A percentile compares a stretch with the other conserved stretches of the same genome.
phyloP scores from a whole-genome alignment of 2,329 filamentous ascomycete species.

The Penicillium decumbens region DNA sequence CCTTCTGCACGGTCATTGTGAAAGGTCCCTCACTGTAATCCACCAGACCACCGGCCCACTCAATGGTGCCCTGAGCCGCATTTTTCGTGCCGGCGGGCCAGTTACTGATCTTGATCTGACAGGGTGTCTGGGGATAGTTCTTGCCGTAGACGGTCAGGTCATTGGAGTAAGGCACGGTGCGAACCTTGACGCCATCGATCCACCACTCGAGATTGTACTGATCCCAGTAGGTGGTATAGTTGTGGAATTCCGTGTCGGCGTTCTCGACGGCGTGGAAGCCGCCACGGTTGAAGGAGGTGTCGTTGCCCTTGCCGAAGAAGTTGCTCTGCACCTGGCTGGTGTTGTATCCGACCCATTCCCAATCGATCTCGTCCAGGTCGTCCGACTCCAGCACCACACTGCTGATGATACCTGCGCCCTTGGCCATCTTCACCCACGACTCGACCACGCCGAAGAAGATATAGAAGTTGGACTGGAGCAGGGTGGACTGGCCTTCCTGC shows the following conservation, averaged over 20 bases:
- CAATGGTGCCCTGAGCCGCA: constrained; percentile 47
- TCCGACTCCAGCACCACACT: constrained; percentile 79
- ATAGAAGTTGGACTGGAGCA: constrained; percentile 73
- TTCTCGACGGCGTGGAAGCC: constrained; percentile 64
- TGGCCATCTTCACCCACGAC: constrained; percentile 69
- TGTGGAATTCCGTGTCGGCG: constrained; percentile 51
- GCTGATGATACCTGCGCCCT: constrained; percentile 71
- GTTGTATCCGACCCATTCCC: constrained; percentile 47
- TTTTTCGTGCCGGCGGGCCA: constrained; percentile 59
- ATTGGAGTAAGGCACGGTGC: constrained; percentile 57
- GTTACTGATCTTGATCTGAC: constrained; percentile 64
- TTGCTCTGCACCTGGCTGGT: constrained; percentile 64
- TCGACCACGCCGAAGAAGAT: constrained; percentile 82
- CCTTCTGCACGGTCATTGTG: constrained; percentile 66
- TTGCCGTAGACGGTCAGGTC: constrained; percentile 47
- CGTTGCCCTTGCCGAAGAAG: constrained; percentile 91
- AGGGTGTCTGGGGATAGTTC: constrained; percentile 68
- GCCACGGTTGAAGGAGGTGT: constrained; percentile 70
- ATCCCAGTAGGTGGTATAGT: constrained; percentile 61
- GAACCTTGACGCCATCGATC: constrained; percentile 58
- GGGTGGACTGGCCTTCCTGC: constrained; percentile 62
- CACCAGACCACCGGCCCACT: constrained; percentile 67
- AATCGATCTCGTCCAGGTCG: constrained; percentile 82
- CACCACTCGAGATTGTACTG: constrained; percentile 61
- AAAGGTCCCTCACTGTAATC: constrained; percentile 64